Evolutionary conservation across 2,329 filamentous ascomycete species (phyloP).

Genomic region (Erysiphe pulchra): DNA sequence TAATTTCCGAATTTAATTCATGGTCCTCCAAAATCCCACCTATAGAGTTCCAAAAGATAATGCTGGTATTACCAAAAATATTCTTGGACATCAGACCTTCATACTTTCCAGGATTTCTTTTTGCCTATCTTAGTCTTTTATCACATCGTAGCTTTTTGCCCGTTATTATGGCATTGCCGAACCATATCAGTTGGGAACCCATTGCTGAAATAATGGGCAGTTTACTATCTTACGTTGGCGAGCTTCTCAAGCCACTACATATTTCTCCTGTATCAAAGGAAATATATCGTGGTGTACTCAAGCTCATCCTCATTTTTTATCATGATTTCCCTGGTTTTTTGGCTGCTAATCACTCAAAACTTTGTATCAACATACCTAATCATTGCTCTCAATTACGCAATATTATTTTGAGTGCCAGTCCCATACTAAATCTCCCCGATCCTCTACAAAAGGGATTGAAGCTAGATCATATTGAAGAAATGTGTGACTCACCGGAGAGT

Average conservation of each 20-base stretch:
- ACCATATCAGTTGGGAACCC: conserved; percentile 46
- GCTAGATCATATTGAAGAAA: conserved; percentile 51
- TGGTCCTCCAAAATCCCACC: conserved; percentile 31
- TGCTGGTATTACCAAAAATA: conserved; percentile 43
- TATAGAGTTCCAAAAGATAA: conserved; percentile 39
- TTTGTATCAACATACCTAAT: conserved; percentile 58
- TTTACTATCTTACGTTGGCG: conserved; percentile 48
- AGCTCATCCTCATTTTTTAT: conserved; percentile 62
- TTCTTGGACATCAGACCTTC: conserved; percentile 51
- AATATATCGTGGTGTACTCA: conserved; percentile 60
- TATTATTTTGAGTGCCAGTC: conserved; percentile 53
- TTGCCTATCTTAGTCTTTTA: conserved; percentile 61
- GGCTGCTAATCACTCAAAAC: conserved; percentile 58
- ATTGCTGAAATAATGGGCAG: conserved; percentile 51
- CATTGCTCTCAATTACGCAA: conserved; percentile 78
- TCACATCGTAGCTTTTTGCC: conserved; percentile 72
- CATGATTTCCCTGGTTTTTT: conserved; percentile 92
- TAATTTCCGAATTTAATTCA: conserved; percentile 48
- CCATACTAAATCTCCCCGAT: conserved; percentile 43
- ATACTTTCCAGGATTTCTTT: conserved; percentile 59
- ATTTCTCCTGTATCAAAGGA: conserved; percentile 48
- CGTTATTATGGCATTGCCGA: conserved; percentile 40
- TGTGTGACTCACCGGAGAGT: conserved; percentile 38
- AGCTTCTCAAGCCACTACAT: conserved; percentile 50
- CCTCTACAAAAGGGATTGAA: conserved; percentile 49